Percentiles rank a stretch among this genome's conserved stretches.
Evolutionary conservation across 2,329 filamentous ascomycete species (phyloP).

Genomic region (Fusarium tupiense): DNA sequence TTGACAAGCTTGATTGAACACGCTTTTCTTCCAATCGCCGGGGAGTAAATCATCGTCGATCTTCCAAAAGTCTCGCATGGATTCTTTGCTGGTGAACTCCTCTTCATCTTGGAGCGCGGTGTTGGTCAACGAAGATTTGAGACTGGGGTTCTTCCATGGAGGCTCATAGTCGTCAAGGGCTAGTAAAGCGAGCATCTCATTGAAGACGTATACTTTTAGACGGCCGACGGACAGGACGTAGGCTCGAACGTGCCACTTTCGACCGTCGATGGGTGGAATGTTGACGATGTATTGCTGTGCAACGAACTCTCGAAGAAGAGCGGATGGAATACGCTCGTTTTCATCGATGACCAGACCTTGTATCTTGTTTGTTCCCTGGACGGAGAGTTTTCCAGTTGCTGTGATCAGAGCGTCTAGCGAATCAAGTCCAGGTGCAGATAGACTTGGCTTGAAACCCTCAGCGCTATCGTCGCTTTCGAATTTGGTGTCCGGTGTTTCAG

Average conservation of each 20-base stretch:
- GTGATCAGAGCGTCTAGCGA: constrained; percentile 47
- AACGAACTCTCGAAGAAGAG: constrained; percentile 51
- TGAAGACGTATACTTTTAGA: constrained; percentile 51
- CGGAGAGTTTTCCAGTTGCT: constrained; percentile 34
- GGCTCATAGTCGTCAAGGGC: constrained; percentile 49
- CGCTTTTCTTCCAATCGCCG: constrained; percentile 45
- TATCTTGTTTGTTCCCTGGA: background rate
- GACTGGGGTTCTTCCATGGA: constrained; percentile 49
- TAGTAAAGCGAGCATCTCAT: constrained; percentile 50
- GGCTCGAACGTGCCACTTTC: constrained; percentile 52
- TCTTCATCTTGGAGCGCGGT: constrained; percentile 51
- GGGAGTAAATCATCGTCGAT: constrained; percentile 44
- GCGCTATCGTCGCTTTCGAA: background rate
- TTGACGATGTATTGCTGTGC: constrained; percentile 51
- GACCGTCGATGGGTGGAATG: constrained; percentile 44
- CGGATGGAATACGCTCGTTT: constrained; percentile 48
- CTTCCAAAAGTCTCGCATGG: constrained; percentile 50
- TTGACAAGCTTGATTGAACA: constrained; percentile 50
- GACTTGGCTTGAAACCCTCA: constrained; percentile 29
- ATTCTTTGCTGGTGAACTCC: constrained; percentile 44
- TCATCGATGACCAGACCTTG: constrained; percentile 44
- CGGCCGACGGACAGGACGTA: constrained; percentile 51
- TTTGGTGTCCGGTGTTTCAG: background rate
- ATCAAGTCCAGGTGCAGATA: constrained; percentile 42
- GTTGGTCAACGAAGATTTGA: constrained; percentile 50